Evolutionary conservation across 1,284 basidiomycete genomes (phyloP).

Genomic region (Malassezia obtusa): DNA sequence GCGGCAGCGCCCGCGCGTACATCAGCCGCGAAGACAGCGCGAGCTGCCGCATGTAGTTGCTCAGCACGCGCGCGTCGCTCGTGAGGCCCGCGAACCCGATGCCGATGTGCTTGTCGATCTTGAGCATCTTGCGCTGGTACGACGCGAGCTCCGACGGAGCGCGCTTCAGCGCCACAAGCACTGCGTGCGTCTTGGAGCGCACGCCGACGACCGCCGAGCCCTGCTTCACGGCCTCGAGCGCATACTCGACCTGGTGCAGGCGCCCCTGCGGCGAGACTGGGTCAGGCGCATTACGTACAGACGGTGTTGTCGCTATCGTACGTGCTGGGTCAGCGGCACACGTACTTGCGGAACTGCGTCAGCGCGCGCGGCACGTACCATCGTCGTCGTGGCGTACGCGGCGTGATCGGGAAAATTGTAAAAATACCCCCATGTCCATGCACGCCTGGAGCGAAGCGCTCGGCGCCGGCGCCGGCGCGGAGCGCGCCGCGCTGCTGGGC

Average conservation of each 20-base stretch:
- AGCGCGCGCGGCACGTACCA: slow-evolving; percentile 10
- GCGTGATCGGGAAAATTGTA: slow-evolving; percentile 14
- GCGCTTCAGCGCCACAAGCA: slow-evolving; percentile 89
- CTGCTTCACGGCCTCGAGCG: slow-evolving; percentile 97
- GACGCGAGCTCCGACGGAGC: slow-evolving; percentile 97
- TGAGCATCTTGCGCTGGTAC: slow-evolving; percentile 99
- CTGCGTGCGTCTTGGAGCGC: slow-evolving; percentile 85
- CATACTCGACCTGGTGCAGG: slow-evolving; percentile 94
- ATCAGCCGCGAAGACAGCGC: slow-evolving; percentile 90
- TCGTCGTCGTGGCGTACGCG: slow-evolving; percentile 8
- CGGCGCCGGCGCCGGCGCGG: background rate
- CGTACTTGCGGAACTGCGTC: slow-evolving; percentile 18
- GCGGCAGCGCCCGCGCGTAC: slow-evolving; percentile 86
- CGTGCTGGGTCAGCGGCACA: slow-evolving; percentile 26
- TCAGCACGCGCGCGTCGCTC: slow-evolving; percentile 79
- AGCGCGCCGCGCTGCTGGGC: background rate
- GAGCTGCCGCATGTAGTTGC: slow-evolving; percentile 97
- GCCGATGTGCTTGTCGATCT: slow-evolving; percentile 97
- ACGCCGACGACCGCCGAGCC: slow-evolving; percentile 95
- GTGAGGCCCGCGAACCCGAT: slow-evolving; percentile 97
- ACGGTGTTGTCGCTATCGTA: slow-evolving; percentile 48
- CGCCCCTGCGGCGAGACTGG: slow-evolving; percentile 45
- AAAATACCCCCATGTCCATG: slow-evolving; percentile 2
- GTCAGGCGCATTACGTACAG: slow-evolving; percentile 20
- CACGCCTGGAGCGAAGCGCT: background rate